Percentiles rank a stretch among this genome's conserved stretches.
Conservation (phyloP, 2,329 filamentous ascomycete genomes). For the Metarhizium brunneum region DNA sequence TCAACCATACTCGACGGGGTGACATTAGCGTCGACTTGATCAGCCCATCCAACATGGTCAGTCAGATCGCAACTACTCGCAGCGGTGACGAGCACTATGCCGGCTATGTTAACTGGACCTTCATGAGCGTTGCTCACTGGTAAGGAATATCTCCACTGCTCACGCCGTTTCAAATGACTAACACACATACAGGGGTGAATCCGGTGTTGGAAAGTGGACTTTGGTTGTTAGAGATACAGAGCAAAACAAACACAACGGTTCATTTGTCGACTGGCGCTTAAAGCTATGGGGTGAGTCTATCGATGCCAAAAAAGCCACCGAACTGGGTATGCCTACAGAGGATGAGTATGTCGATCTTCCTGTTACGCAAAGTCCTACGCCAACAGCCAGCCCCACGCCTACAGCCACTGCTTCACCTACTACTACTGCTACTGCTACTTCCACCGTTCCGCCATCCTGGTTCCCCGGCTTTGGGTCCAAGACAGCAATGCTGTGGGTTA, state of each 20-base stretch:
- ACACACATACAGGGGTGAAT: constrained; percentile 61
- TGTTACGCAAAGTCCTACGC: constrained; percentile 38
- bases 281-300: constrained; percentile 89
- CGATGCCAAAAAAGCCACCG: constrained; percentile 61
- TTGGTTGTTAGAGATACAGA: constrained; percentile 79
- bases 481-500: constrained; percentile 89
- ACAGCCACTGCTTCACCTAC: constrained; percentile 18
- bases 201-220: constrained; percentile 81
- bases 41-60: constrained; percentile 73
- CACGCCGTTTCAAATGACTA: constrained; percentile 13
- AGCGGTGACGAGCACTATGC: constrained; percentile 52
- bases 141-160: constrained; percentile 31
- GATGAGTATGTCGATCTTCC: constrained; percentile 79
- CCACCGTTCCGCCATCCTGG: constrained; percentile 48
- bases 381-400: background rate
- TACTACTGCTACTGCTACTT: background rate
- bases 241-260: constrained; percentile 67
- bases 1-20: constrained; percentile 76
- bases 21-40: constrained; percentile 88
- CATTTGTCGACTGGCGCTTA: constrained; percentile 83
- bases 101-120: constrained; percentile 94
- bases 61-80: constrained; percentile 72
- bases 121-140: constrained; percentile 98
- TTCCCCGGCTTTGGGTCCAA: constrained; percentile 86
- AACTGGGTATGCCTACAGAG: constrained; percentile 73